Percentiles rank a stretch among this genome's conserved stretches.
phyloP scores from a whole-genome alignment of 2,329 filamentous ascomycete species.

The Arachnopeziza araneosa region DNA sequence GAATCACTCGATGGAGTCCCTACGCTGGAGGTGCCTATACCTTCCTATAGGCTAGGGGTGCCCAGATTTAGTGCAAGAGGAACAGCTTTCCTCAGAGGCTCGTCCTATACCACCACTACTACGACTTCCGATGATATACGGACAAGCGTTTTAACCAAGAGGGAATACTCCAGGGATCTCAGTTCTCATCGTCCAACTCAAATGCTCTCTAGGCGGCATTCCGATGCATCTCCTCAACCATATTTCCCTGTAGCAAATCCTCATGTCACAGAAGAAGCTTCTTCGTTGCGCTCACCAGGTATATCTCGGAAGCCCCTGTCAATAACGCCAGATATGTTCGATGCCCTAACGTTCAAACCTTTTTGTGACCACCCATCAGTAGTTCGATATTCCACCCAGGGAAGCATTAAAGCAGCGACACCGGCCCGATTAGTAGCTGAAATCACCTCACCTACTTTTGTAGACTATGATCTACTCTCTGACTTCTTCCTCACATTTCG shows the following conservation, averaged over 20 bases:
- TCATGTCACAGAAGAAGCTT: not conserved
- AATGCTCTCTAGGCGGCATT: slow-evolving; percentile 27
- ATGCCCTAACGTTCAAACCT: slow-evolving; percentile 72
- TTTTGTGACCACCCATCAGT: slow-evolving; percentile 71
- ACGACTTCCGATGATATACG: slow-evolving; percentile 63
- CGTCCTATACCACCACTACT: slow-evolving; percentile 71
- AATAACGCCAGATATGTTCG: slow-evolving; percentile 74
- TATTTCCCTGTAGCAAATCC: not conserved
- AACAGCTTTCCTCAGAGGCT: slow-evolving; percentile 71
- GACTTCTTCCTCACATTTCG: slow-evolving; percentile 98
- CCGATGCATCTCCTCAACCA: slow-evolving; percentile 27
- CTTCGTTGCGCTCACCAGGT: not conserved
- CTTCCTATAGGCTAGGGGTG: slow-evolving; percentile 76
- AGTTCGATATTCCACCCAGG: slow-evolving; percentile 72
- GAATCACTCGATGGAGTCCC: slow-evolving; percentile 40
- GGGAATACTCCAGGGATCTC: slow-evolving; percentile 20
- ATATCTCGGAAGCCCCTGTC: not conserved
- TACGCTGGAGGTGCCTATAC: slow-evolving; percentile 69
- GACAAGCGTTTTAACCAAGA: slow-evolving; percentile 53
- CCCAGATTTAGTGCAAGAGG: slow-evolving; percentile 74
- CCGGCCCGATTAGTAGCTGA: slow-evolving; percentile 88
- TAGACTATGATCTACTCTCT: slow-evolving; percentile 94
- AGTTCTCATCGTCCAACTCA: slow-evolving; percentile 19
- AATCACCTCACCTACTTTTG: slow-evolving; percentile 90
- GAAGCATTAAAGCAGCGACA: slow-evolving; percentile 81